phyloP scores from a whole-genome alignment of 441 rosid genomes.

The Macaranga tanarius region DNA sequence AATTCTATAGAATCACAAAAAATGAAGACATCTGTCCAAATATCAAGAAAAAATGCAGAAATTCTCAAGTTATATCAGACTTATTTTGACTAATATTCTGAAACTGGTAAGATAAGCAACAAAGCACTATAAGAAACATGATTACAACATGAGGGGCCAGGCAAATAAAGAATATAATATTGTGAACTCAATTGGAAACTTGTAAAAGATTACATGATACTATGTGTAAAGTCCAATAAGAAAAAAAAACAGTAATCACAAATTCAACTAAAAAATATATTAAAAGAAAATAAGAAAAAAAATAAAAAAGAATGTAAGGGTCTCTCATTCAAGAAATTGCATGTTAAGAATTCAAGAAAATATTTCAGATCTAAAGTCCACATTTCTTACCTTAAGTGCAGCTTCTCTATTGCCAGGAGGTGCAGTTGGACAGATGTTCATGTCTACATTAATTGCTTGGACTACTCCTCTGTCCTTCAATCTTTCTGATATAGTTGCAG shows the following conservation, averaged over 20 bases:
- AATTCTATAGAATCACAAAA: too few relatives aligned
- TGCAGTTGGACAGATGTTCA: slow-evolving; percentile 74
- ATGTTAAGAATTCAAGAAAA: background rate
- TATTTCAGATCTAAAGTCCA: background rate
- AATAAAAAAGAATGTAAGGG: background rate
- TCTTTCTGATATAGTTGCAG: slow-evolving; percentile 92
- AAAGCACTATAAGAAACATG: background rate
- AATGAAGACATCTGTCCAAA: too few relatives aligned
- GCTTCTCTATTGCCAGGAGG: slow-evolving; percentile 87
- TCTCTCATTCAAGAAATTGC: background rate
- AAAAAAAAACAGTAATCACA: background rate
- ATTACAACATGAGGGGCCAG: background rate
- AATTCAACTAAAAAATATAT: background rate
- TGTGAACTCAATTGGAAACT: background rate
- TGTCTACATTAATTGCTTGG: slow-evolving; percentile 73
- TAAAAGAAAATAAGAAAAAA: background rate
- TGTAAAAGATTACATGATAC: background rate
- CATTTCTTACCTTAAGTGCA: slow-evolving; percentile 66
- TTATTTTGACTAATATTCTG: too few relatives aligned
- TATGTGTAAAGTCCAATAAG: background rate
- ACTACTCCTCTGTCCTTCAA: slow-evolving; percentile 75
- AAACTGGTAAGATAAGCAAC: background rate
- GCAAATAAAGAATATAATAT: background rate
- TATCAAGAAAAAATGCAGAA: too few relatives aligned
- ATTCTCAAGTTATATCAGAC: too few relatives aligned